Percentiles rank a stretch among this genome's conserved stretches.
Conservation (phyloP, 2,329 filamentous ascomycete species). For the Chaetomiaceae sp. region DNA sequence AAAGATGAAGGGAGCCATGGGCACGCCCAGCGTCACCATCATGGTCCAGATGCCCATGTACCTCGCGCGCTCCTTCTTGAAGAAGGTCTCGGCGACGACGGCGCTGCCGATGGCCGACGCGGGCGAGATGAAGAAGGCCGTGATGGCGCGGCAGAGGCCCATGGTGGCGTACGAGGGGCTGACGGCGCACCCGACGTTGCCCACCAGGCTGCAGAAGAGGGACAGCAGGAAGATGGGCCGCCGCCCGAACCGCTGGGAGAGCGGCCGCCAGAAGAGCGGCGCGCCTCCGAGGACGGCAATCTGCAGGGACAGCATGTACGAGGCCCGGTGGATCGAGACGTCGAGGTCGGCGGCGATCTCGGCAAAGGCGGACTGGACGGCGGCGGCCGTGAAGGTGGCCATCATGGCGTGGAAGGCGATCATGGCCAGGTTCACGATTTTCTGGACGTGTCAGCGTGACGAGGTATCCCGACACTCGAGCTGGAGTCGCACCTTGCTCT, state of each 20-base stretch:
- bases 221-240: constrained; percentile 52
- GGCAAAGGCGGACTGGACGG: constrained; percentile 52
- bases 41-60: constrained; percentile 57
- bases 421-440: constrained; percentile 47
- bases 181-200: constrained; percentile 51
- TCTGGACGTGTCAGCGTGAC: no score
- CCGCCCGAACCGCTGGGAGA: constrained; percentile 51
- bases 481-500: constrained; percentile 48
- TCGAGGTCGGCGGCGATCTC: constrained; percentile 48
- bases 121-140: constrained; percentile 53
- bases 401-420: constrained; percentile 56
- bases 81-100: constrained; percentile 55
- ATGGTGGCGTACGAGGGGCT: constrained; percentile 45
- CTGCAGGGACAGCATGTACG: constrained; percentile 52
- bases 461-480: no score
- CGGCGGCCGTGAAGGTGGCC: constrained; percentile 50
- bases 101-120: constrained; percentile 49
- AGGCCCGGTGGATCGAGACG: constrained; percentile 44
- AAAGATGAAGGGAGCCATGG: constrained; percentile 34
- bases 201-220: constrained; percentile 41
- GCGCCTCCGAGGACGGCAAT: constrained; percentile 50
- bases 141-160: constrained; percentile 48
- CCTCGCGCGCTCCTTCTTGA: constrained; percentile 48
- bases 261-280: constrained; percentile 53
- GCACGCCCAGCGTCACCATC: constrained; percentile 29